These are phyloP conservation scores for Colletotrichum limetticola DNA, from an alignment of 2,329 filamentous ascomycete species.

Conservation along the genomic window DNA sequence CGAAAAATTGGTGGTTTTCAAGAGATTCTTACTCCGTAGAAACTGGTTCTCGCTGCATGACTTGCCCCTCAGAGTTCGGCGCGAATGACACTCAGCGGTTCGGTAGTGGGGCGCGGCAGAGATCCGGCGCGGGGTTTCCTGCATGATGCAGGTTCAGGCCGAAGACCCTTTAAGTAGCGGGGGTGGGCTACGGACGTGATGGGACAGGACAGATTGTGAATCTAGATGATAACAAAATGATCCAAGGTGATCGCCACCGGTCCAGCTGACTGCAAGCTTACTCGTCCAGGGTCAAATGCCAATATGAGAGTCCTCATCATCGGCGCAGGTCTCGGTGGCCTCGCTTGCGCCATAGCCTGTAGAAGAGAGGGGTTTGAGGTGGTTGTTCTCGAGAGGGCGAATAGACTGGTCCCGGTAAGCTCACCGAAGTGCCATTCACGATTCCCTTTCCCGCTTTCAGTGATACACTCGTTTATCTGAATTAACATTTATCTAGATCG, in stretches of 20 bases:
- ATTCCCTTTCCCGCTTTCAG: no score
- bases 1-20: no score
- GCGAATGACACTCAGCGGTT: no score
- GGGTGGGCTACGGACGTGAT: neutral
- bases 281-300: neutral
- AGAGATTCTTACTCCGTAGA: no score
- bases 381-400: conserved; percentile 32
- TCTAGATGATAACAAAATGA: neutral
- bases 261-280: no score
- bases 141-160: neutral
- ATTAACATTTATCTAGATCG: neutral
- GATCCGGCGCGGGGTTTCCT: neutral
- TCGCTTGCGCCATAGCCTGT: conserved; percentile 32
- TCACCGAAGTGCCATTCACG: no score
- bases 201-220: neutral
- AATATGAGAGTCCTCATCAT: conserved; percentile 28
- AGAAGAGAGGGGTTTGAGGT: conserved; percentile 21
- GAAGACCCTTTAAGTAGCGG: neutral
- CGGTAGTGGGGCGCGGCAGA: neutral
- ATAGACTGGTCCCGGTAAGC: conserved; percentile 17
- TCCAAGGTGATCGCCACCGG: no score
- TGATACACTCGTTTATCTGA: no score
- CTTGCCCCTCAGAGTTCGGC: neutral
- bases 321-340: conserved; percentile 28
- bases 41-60: no score